These are phyloP conservation scores for Rhinocladiella similis DNA, from an alignment of 2,329 filamentous ascomycete species.

Conservation along the genomic window DNA sequence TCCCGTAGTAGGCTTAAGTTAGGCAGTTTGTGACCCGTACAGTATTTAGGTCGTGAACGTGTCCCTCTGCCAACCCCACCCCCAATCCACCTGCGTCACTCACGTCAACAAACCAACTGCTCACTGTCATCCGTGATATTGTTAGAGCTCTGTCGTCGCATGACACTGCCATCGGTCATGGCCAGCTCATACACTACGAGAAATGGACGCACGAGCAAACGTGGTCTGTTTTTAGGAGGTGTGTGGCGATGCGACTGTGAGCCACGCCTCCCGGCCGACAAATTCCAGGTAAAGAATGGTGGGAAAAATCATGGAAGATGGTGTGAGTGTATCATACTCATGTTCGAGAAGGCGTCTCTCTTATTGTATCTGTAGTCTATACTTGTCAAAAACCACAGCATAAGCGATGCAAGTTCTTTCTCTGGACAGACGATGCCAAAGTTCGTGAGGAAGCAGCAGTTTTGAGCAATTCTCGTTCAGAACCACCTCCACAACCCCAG, in stretches of 20 bases:
- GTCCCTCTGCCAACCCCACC: too few relatives aligned
- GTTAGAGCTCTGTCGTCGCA: neutral
- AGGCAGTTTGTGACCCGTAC: neutral
- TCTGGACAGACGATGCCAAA: conserved; percentile 61
- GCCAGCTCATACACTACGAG: conserved; percentile 19
- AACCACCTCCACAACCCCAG: conserved; percentile 35
- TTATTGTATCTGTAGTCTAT: conserved; percentile 45
- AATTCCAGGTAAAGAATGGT: conserved; percentile 59
- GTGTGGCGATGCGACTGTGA: conserved; percentile 59
- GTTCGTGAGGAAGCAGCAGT: conserved; percentile 52
- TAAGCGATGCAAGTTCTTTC: conserved; percentile 59
- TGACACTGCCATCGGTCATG: conserved; percentile 12
- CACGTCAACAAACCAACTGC: conserved; percentile 13
- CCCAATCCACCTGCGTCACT: conserved; percentile 17
- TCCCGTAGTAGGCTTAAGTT: neutral
- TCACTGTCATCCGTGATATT: neutral
- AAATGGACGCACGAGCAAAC: conserved; percentile 27
- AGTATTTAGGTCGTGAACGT: too few relatives aligned
- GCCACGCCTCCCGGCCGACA: conserved; percentile 53
- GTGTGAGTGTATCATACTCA: conserved; percentile 40
- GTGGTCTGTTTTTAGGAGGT: conserved; percentile 44
- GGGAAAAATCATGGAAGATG: conserved; percentile 57
- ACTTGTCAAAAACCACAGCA: conserved; percentile 54
- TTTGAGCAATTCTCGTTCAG: conserved; percentile 51
- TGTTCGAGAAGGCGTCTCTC: neutral